Evolutionary conservation across 2,329 filamentous ascomycete genomes (phyloP).

Genomic region (Pseudopyricularia javanii): DNA sequence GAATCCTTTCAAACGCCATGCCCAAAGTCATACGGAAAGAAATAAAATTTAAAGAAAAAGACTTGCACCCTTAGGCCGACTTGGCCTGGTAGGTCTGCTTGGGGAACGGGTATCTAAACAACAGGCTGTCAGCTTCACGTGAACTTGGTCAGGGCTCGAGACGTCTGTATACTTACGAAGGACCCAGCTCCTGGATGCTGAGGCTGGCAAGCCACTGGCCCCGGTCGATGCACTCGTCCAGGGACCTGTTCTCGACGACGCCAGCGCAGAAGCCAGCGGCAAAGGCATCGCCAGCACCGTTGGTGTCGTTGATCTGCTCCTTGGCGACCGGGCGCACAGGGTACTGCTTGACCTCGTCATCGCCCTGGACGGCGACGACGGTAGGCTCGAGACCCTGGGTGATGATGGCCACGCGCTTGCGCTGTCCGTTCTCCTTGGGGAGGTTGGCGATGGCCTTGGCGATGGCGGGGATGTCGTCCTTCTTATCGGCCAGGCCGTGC

Average conservation of each 20-base stretch:
- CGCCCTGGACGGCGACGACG: constrained; percentile 65
- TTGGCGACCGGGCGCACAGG: constrained; percentile 68
- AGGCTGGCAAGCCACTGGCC: constrained; percentile 93
- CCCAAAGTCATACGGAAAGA: background rate
- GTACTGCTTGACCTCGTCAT: constrained; percentile 61
- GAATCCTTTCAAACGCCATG: background rate
- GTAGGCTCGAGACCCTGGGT: constrained; percentile 93
- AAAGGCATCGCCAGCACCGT: constrained; percentile 93
- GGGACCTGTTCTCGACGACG: constrained; percentile 69
- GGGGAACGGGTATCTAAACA: constrained; percentile 61
- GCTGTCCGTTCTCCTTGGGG: constrained; percentile 81
- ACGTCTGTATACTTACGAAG: constrained; percentile 62
- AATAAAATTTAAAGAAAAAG: background rate
- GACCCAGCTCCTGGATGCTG: constrained; percentile 89
- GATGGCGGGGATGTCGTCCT: constrained; percentile 71
- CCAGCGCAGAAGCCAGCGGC: constrained; percentile 89
- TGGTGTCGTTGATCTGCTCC: constrained; percentile 85
- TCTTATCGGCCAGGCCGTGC: constrained; percentile 50
- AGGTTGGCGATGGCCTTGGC: constrained; percentile 75
- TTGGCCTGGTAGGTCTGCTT: constrained; percentile 59
- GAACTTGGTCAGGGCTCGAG: background rate
- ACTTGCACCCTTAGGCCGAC: constrained; percentile 13
- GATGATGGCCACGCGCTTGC: constrained; percentile 77
- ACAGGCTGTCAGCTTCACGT: background rate
- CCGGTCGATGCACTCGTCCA: constrained; percentile 74